Base-by-base conservation (phyloP, 192 early-diverging fungal genomes). In the Allomyces macrogynus region DNA sequence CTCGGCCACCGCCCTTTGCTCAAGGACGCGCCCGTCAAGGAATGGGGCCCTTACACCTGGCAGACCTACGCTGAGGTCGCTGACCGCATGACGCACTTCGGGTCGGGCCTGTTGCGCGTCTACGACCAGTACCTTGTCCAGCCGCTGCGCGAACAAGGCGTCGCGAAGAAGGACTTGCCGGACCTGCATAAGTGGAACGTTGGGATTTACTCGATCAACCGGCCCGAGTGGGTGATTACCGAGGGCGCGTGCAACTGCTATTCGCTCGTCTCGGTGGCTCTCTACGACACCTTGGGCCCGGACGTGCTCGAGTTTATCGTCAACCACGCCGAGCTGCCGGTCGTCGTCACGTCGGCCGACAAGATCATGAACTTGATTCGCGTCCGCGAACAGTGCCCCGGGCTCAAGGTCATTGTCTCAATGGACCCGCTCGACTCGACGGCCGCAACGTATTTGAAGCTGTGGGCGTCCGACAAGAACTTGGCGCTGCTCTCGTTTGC, bases 251-350 rank as follows among this genome's bases (percentile, higher is more conserved):
- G 82, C 23, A 70, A 82, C 42, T 77, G 80, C 57, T 85, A 89
- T 65, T 80, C 78, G 64, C 63, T 85, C 43, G 78, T 77, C 64
- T 74, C 78, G 5, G 90, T 93, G 12, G 83, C 92, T 7, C 75
- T 95, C 42, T 92, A 93, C 72, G 92, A 95, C 69, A 91, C 91
- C 22, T 79, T 95, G 18, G 95, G 89, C 62, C 80, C 84, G 0
- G 87, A 90, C 26, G 80, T 88, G 10, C 76, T 94, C 57, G 81
- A 87, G 73, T 91, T 86, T 65, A 89, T 94, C 44, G 67, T 94
- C 23, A 91, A 89, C 72, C 89, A 93, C 62, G 78, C 90, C 11
- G 90, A 90, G 44, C 76, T 87, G 62, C 73, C 80, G 24, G 67
- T 85, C 24, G 70, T 91, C n/a, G 77, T 89, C 40, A 84, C 84